Base-by-base conservation (phyloP, 2,329 filamentous ascomycete species). In the Cladophialophora carrionii region DNA sequence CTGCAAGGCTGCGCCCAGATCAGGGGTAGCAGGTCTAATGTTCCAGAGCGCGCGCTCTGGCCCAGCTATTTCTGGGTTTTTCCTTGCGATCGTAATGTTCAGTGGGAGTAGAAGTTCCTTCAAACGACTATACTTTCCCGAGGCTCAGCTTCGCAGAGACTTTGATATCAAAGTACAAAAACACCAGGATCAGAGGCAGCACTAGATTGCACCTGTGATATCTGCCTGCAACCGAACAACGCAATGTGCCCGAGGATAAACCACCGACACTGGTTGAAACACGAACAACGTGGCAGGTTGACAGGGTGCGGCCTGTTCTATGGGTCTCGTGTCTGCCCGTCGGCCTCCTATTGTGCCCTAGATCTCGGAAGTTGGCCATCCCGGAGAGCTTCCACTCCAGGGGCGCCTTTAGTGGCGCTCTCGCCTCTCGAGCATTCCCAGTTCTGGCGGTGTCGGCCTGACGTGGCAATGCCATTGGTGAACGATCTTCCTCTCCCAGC, bases 321-420 rank as follows among this genome's bases (percentile, higher is more conserved):
- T 17, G 37, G 37, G 37, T 17, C 17, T 43, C 14, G 17, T 4
- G 37, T 3, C 4, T 17, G 14, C 37, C 14, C 3, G 37, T 17
- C 37, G 37, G 37, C 37, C 37, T 43, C 37, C 14, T n/a, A 14
- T 43, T 29, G 52, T 34, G 52, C 52, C 26, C 52, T 54, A 10
- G 29, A 54, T 31, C 29, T 54, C 52, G 52, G 52, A 54, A 54
- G 22, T 10, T 54, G 29, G 52, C 29, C 52, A 29, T 54, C 26
- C 52, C 52, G 52, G 52, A 17, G 29, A 54, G n/a, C 24, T 54
- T 32, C 26, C 24, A 20, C n/a, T 57, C 34, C 12, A 41, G 24
- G 29, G 10, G 52, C 14, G 24, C 6, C 26, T 54, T 34, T 20
- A 54, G 52, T 54, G 52, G 52, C 52, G 52, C 29, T 54, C 9